These are phyloP conservation scores for Cantharellus anzutake DNA, from an alignment of 768 basidiomycete species.

Conservation along the genomic window DNA sequence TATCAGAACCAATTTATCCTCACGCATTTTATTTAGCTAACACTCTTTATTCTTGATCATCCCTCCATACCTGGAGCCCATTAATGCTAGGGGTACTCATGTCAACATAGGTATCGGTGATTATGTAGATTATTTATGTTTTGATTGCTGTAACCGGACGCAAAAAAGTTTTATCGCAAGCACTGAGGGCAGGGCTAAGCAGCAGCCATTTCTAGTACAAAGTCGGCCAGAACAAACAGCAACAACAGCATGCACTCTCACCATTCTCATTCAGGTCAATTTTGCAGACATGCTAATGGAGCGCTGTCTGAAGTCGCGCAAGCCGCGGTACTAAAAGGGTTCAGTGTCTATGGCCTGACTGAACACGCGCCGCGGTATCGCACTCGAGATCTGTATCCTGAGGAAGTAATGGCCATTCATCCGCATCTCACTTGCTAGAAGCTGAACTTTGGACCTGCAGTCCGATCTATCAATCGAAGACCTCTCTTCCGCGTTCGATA, in stretches of 20 bases:
- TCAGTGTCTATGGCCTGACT: conserved; percentile 67
- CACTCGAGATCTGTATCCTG: conserved; percentile 69
- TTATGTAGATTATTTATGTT: no score
- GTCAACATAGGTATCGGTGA: no score
- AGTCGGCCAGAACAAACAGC: no score
- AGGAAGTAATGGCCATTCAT: conserved; percentile 47
- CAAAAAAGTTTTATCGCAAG: no score
- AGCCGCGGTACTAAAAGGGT: conserved; percentile 62
- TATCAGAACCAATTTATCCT: no score
- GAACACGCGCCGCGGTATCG: conserved; percentile 91
- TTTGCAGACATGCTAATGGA: conserved; percentile 79
- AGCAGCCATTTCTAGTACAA: no score
- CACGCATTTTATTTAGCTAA: no score
- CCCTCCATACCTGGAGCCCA: no score
- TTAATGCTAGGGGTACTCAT: no score
- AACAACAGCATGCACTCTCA: conserved; percentile 20
- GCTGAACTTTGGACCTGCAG: background rate
- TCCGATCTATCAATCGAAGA: conserved; percentile 30
- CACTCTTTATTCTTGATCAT: no score
- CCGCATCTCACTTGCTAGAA: background rate
- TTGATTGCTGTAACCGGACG: no score
- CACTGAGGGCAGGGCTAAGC: no score
- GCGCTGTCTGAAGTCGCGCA: conserved; percentile 61
- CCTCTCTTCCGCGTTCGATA: conserved; percentile 45
- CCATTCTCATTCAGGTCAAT: conserved; percentile 86